These are phyloP conservation scores for Arthrinium puccinioides DNA, from an alignment of 2,329 filamentous ascomycete species.

Conservation along the genomic window DNA sequence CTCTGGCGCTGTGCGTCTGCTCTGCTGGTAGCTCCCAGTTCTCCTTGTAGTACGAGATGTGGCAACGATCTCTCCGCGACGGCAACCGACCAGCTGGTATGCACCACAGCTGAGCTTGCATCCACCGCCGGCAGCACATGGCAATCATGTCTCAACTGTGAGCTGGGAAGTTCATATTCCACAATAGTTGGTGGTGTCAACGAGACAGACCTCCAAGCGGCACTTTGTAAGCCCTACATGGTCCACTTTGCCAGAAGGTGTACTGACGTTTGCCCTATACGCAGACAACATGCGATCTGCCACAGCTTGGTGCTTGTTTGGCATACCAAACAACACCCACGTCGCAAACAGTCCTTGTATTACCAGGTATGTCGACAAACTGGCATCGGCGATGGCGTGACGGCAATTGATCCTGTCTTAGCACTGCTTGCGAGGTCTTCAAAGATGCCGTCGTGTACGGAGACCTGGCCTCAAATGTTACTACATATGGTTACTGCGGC, in stretches of 20 bases:
- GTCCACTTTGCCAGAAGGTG: background rate
- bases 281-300: constrained; percentile 53
- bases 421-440: constrained; percentile 45
- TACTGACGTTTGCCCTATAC: background rate
- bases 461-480: constrained; percentile 37
- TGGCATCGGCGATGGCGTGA: background rate
- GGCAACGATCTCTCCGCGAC: constrained; percentile 46
- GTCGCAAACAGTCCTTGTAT: constrained; percentile 38
- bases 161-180: constrained; percentile 40
- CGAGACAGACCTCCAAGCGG: constrained; percentile 42
- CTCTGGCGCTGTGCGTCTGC: constrained; percentile 16
- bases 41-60: constrained; percentile 42
- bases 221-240: constrained; percentile 41
- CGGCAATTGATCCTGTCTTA: constrained; percentile 27
- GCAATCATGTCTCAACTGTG: constrained; percentile 43
- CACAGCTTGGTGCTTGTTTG: constrained; percentile 46
- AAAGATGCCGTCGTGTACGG: constrained; percentile 37
- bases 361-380: constrained; percentile 35
- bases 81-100: constrained; percentile 38
- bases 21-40: constrained; percentile 37
- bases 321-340: constrained; percentile 30
- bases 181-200: constrained; percentile 24
- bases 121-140: constrained; percentile 39
- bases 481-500: constrained; percentile 47
- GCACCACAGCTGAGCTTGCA: constrained; percentile 32